Evolutionary conservation across 2,329 filamentous ascomycete species (phyloP), one percentile per base, ranked within the genome.

Genomic region (Microdochium nivale): DNA sequence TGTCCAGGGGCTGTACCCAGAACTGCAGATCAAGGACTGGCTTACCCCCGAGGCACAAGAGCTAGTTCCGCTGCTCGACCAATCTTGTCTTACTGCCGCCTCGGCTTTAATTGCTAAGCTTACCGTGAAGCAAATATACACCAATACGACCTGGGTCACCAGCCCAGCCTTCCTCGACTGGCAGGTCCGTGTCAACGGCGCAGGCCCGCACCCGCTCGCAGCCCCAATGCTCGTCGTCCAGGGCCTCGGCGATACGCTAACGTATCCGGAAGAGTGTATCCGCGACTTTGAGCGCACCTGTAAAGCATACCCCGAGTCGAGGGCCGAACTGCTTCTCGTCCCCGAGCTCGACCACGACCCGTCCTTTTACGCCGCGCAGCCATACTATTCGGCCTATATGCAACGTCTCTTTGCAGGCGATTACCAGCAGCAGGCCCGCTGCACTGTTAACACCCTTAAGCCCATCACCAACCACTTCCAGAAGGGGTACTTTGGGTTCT

Each of bases 161-260:
- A 44, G n/a, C 40, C 40, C 40, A 7, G 40, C n/a, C 7, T 23
- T 44, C 13, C 3, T 7, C 2, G 49, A 44, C 37, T 50, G 37
- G 49, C 14, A 25, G 14, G 23, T 3, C 10, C 33, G 49, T 9
- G 25, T 33, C 48, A 59, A 62, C 40, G 59, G 59, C 2, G 51
- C 50, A 27, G 60, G 58, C 0, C 40, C 40, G 1, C 54, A 59
- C 25, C 44, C 51, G 0, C 50, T 62, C 11, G 60, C 60, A 0
- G 57, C 51, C 10, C 60, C 60, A 0, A 49, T 62, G 40, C 52
- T 62, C 5, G 56, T 62, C 4, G 53, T 61, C 13, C 60, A 61
- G 43, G 60, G 59, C 43, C 52, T 44, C n/a, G 13, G 23, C 2
- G 14, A 60, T 2, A 60, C 60, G 1, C 30, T 52, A 11, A 55